Conservation (phyloP, 192 early-diverging fungal genomes). For the Coemansia sp. region DNA sequence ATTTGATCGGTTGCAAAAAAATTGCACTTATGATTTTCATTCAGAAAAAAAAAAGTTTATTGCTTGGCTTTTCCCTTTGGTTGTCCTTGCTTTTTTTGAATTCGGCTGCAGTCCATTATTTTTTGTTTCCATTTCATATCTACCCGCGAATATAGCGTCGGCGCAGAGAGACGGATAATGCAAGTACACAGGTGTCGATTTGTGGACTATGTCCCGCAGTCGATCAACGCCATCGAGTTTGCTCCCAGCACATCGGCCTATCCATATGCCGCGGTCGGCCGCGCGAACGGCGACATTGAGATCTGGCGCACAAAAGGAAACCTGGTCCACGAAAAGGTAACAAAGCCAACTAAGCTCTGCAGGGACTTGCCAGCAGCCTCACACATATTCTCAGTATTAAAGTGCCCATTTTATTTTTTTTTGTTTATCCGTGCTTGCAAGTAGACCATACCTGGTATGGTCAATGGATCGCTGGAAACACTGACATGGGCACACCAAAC, state of each 20-base stretch:
- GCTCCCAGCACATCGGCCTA: slow-evolving; percentile 62
- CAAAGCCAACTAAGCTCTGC: neutral
- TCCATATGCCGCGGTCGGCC: slow-evolving; percentile 74
- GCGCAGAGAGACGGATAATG: slow-evolving; percentile 48
- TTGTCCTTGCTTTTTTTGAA: neutral
- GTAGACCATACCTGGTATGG: slow-evolving; percentile 80
- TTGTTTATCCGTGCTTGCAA: neutral
- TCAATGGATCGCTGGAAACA: slow-evolving; percentile 70
- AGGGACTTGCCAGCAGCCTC: neutral
- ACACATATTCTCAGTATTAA: neutral
- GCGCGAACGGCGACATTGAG: slow-evolving; percentile 94
- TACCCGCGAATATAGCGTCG: neutral
- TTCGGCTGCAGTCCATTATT: neutral
- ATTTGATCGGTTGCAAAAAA: slow-evolving; percentile 13
- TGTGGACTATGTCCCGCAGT: slow-evolving; percentile 81
- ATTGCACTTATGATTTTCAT: neutral
- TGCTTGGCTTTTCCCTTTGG: slow-evolving; percentile 1
- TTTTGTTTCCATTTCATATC: neutral
- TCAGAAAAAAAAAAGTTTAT: slow-evolving; percentile 11
- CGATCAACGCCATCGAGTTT: slow-evolving; percentile 82
- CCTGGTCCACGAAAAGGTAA: slow-evolving; percentile 81
- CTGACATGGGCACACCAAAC: slow-evolving; percentile 85
- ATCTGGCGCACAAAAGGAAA: slow-evolving; percentile 78
- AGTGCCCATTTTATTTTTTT: neutral
- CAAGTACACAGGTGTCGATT: slow-evolving; percentile 85